Conservation (phyloP, 768 basidiomycete species). For the Boletus fagicola region DNA sequence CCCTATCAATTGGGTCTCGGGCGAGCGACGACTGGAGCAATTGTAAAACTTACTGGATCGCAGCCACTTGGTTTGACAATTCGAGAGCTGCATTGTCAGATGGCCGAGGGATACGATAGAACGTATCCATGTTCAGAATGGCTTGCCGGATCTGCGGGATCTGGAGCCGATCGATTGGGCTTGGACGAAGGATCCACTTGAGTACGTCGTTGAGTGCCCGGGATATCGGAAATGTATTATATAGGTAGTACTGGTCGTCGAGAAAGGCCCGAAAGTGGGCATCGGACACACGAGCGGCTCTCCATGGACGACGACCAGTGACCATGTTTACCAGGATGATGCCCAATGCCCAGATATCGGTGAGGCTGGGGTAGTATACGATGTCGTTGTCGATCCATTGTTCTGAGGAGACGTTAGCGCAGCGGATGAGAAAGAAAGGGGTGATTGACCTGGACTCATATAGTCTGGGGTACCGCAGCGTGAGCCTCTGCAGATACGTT, state of each 20-base stretch:
- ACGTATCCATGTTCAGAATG: slow-evolving; percentile 15
- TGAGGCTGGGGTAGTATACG: slow-evolving; percentile 32
- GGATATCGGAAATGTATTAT: slow-evolving; percentile 15
- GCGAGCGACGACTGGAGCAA: no score
- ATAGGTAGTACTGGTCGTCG: slow-evolving; percentile 18
- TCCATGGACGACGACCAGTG: slow-evolving; percentile 42
- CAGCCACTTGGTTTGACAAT: background rate
- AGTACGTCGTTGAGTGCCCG: slow-evolving; percentile 10
- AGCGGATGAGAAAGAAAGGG: background rate
- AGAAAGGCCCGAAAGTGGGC: slow-evolving; percentile 13
- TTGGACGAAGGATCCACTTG: slow-evolving; percentile 17
- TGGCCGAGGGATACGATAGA: slow-evolving; percentile 8
- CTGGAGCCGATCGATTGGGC: slow-evolving; percentile 14
- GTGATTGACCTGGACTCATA: slow-evolving; percentile 64
- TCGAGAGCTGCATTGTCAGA: background rate
- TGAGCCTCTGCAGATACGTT: slow-evolving; percentile 45
- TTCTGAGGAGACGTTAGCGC: slow-evolving; percentile 24
- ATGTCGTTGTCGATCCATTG: slow-evolving; percentile 54
- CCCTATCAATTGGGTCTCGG: background rate
- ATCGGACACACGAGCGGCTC: slow-evolving; percentile 8
- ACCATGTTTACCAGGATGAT: slow-evolving; percentile 84
- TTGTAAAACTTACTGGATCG: background rate
- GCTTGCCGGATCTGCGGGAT: slow-evolving; percentile 20
- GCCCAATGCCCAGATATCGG: slow-evolving; percentile 70
- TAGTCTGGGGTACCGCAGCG: slow-evolving; percentile 62